Percentiles rank a stretch among this genome's conserved stretches.
Evolutionary conservation across 202 grass and related monocot genomes (phyloP).

Genomic region (Sporobolus alterniflorus): DNA sequence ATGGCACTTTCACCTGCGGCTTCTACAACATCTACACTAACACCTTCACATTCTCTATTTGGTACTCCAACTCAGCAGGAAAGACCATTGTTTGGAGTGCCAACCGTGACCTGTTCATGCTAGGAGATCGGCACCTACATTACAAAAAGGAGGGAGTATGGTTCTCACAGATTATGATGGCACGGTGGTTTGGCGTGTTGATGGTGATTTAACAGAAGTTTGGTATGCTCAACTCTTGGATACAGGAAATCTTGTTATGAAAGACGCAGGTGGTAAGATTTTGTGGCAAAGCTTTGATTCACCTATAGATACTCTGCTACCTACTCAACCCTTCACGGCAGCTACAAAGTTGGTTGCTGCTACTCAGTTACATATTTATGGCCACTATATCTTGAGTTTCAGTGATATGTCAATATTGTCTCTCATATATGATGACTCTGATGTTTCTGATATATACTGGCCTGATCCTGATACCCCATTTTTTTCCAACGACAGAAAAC

Average conservation of each 20-base stretch:
- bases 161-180: constrained; percentile 55
- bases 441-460: constrained; percentile 57
- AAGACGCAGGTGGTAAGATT: constrained; percentile 13
- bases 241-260: constrained; percentile 51
- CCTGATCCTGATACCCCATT: constrained; percentile 43
- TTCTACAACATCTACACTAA: constrained; percentile 44
- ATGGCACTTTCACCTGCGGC: constrained; percentile 72
- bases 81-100: constrained; percentile 58
- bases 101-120: constrained; percentile 54
- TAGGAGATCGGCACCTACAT: constrained; percentile 33
- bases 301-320: constrained; percentile 64
- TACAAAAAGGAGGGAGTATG: constrained; percentile 50
- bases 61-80: constrained; percentile 42
- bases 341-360: constrained; percentile 36
- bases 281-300: constrained; percentile 65
- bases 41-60: constrained; percentile 69
- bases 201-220: neutral
- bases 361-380: constrained; percentile 22
- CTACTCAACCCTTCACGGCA: constrained; percentile 41
- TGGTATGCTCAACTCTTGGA: constrained; percentile 46
- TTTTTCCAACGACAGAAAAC: neutral
- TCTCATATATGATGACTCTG: constrained; percentile 43
- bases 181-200: constrained; percentile 36
- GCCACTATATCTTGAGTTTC: constrained; percentile 52
- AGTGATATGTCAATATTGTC: constrained; percentile 52